Base-by-base conservation (phyloP, 2,329 filamentous ascomycete genomes). In the Fusarium sarcochroum region DNA sequence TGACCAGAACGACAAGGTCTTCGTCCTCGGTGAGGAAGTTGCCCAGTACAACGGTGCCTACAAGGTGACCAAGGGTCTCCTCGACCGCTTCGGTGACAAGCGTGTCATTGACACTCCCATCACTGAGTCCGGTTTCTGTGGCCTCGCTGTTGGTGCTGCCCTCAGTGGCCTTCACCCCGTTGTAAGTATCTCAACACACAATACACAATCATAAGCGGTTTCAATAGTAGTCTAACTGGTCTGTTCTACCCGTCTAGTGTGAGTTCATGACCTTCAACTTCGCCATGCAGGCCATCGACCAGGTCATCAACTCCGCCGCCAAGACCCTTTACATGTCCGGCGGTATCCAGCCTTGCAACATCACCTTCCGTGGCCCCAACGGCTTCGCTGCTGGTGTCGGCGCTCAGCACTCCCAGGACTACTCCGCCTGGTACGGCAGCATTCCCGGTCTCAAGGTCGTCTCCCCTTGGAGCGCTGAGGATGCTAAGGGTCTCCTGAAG, bases 261-360 rank as follows among this genome's bases (percentile, higher is more conserved):
- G 96, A 99, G 86, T 99, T 99, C 88, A 99, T 99, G 96, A 99
- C 96, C 78, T 98, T 97, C 90, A 99, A 99, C 89, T 98, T 98
- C 80, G 95, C 96, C 82, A 99, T 99, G 96, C 96, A 99, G 86
- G 93, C 96, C 80, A 99, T 99, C 82, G 96, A 99, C 82, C 96
- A 99, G 82, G 93, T 99, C 80, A 94, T 99, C 89, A 99, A 99
- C 90, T 98, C 95, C 49, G 96, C 88, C 75, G 96, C 94, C 79
- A 99, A 99, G 89, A 99, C 96, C 59, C 95, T 99, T 79, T 99
- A 99, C 88, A 99, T 99, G 96, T 98, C 96, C 70, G 96, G 96
- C 77, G 96, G 96, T 82, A 98, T 98, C 82, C 96, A 99, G 85
- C 96, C 96, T 76, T 99, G 96, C 86, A 98, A 98, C 87, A 95